These are phyloP conservation scores for Fusarium concolor DNA, from an alignment of 2,329 filamentous ascomycete genomes.

Conservation along the genomic window DNA sequence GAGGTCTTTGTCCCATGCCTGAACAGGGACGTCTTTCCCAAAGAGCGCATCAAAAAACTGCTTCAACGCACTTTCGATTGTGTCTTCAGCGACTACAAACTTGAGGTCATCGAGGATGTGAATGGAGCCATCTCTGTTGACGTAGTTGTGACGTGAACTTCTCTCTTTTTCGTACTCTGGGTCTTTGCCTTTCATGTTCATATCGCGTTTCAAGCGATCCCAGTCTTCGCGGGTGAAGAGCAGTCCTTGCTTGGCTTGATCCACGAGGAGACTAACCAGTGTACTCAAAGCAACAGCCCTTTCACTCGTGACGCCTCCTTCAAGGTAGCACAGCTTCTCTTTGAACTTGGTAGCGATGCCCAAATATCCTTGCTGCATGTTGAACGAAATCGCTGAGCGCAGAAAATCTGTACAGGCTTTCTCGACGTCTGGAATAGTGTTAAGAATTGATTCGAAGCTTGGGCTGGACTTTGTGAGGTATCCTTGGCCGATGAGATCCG, in stretches of 20 bases:
- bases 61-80: constrained; percentile 53
- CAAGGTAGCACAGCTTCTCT: constrained; percentile 70
- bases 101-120: constrained; percentile 74
- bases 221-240: constrained; percentile 55
- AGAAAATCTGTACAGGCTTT: constrained; percentile 60
- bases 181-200: constrained; percentile 46
- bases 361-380: constrained; percentile 66
- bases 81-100: constrained; percentile 61
- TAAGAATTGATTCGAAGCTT: constrained; percentile 59
- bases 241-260: constrained; percentile 67
- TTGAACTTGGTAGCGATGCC: constrained; percentile 74
- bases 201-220: constrained; percentile 25
- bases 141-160: constrained; percentile 41
- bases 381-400: constrained; percentile 66
- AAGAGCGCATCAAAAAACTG: constrained; percentile 47
- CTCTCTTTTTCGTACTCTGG: constrained; percentile 59
- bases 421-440: constrained; percentile 46
- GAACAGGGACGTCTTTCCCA: constrained; percentile 20
- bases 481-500: constrained; percentile 58
- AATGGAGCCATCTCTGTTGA: constrained; percentile 33
- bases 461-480: constrained; percentile 63
- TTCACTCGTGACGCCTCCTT: constrained; percentile 60
- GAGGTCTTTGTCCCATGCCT: constrained; percentile 55
- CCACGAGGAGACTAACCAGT: constrained; percentile 66
- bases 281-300: constrained; percentile 63